Percentiles rank a stretch among this genome's conserved stretches.
Conservation (phyloP, 352 stramenopile species). For the Saprolegnia diclina region DNA sequence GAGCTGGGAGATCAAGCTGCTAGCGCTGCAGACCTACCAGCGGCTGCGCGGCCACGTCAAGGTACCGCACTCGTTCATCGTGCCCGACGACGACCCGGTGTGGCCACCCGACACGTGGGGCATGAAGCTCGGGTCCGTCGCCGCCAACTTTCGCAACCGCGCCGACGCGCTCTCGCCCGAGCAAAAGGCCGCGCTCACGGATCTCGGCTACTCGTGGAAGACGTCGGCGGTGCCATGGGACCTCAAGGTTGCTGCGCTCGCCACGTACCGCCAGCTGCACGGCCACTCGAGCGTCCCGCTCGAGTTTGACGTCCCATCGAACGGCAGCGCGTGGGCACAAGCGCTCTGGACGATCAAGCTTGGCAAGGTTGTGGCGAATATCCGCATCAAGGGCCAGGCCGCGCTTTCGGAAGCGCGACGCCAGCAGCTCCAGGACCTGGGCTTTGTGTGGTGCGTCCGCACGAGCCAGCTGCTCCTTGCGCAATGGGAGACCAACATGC, state of each 20-base stretch:
- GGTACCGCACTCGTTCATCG: conserved; percentile 88
- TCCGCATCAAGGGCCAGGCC: conserved; percentile 25
- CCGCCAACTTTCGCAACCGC: conserved; percentile 86
- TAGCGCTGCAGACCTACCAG: conserved; percentile 76
- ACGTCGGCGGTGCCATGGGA: conserved; percentile 49
- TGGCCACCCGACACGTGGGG: conserved; percentile 85
- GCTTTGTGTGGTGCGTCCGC: conserved; percentile 58
- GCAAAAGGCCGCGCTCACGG: conserved; percentile 64
- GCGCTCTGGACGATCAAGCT: conserved; percentile 37
- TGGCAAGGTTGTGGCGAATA: conserved; percentile 40
- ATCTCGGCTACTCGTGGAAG: conserved; percentile 90
- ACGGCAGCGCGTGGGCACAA: conserved; percentile 41
- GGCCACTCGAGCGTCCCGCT: conserved; percentile 47
- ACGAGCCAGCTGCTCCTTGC: conserved; percentile 57
- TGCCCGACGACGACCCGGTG: conserved; percentile 49
- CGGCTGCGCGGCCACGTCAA: conserved; percentile 84
- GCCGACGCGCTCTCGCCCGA: conserved; percentile 78
- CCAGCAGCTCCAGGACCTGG: conserved; percentile 47
- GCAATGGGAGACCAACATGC: conserved; percentile 42
- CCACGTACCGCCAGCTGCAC: conserved; percentile 44
- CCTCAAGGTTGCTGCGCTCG: conserved; percentile 53
- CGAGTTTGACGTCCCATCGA: conserved; percentile 73
- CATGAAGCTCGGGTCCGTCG: conserved; percentile 79
- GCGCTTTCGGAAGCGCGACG: conserved; percentile 47
- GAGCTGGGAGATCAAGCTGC: conserved; percentile 3